These are phyloP conservation scores for Fusarium oxysporum DNA, from an alignment of 2,329 filamentous ascomycete species.

Conservation along the genomic window DNA sequence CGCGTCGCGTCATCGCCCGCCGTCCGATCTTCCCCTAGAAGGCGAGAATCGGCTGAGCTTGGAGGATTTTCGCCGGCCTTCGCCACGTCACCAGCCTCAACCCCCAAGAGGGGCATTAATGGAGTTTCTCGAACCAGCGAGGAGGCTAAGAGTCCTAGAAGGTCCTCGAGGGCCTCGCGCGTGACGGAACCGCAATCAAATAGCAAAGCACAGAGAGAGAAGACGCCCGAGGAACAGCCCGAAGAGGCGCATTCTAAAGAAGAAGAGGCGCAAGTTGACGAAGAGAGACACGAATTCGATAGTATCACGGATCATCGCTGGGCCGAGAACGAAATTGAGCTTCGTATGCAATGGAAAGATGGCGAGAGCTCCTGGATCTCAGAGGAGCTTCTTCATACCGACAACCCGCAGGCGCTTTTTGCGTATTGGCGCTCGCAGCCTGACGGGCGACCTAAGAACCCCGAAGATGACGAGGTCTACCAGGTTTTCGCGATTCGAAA, in stretches of 20 bases:
- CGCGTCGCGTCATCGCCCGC: neutral
- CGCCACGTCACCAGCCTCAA: neutral
- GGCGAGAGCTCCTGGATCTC: constrained; percentile 51
- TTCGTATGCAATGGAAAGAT: constrained; percentile 49
- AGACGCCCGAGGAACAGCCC: neutral
- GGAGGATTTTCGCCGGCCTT: neutral
- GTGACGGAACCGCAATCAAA: neutral
- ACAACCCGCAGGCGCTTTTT: constrained; percentile 48
- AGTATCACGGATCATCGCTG: constrained; percentile 47
- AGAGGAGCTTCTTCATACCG: constrained; percentile 50
- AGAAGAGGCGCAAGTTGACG: neutral
- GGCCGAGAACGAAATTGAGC: constrained; percentile 45
- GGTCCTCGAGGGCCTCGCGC: neutral
- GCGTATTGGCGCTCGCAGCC: constrained; percentile 47
- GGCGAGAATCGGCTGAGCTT: neutral
- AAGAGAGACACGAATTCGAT: constrained; percentile 13
- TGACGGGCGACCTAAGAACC: constrained; percentile 50
- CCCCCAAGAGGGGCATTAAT: neutral
- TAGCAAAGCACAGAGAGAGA: neutral
- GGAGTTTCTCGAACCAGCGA: neutral
- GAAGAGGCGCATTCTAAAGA: neutral
- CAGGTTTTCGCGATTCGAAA: constrained; percentile 50
- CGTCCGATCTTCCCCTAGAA: constrained; percentile 7
- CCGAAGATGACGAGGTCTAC: constrained; percentile 44
- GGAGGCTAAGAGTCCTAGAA: neutral